Percentiles rank a stretch among this genome's conserved stretches.
Evolutionary conservation across 1,139 yeast species (phyloP).

Genomic region (Debaryomyces robertsiae): DNA sequence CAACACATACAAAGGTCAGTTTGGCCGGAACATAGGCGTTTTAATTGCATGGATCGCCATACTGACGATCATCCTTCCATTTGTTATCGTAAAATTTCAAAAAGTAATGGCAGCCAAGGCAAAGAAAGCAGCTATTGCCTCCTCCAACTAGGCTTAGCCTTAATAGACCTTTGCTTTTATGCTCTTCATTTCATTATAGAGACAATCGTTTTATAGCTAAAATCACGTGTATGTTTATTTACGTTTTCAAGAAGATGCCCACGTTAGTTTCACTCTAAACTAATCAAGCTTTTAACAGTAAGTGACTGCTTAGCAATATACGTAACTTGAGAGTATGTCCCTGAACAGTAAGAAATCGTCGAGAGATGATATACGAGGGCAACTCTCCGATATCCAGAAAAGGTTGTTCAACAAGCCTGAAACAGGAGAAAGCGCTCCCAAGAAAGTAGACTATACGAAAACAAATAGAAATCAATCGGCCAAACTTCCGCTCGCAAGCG

Average conservation of each 20-base stretch:
- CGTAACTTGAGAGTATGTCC: conserved; percentile 14
- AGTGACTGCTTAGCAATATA: background rate
- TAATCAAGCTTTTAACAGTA: too few relatives aligned
- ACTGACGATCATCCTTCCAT: conserved; percentile 40
- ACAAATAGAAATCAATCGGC: conserved; percentile 11
- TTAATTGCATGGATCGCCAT: conserved; percentile 38
- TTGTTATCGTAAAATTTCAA: conserved; percentile 35
- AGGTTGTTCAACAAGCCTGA: conserved; percentile 41
- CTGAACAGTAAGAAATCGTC: conserved; percentile 14
- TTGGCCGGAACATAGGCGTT: conserved; percentile 42
- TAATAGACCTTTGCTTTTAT: too few relatives aligned
- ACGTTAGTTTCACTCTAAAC: background rate
- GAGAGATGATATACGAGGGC: conserved; percentile 52
- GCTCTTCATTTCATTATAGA: too few relatives aligned
- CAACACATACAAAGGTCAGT: conserved; percentile 36
- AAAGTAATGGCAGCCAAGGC: conserved; percentile 27
- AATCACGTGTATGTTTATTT: conserved; percentile 6
- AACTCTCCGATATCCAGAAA: conserved; percentile 61
- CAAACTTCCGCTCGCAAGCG: conserved; percentile 4
- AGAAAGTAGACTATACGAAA: conserved; percentile 20
- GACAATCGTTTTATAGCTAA: background rate
- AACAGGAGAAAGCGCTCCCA: conserved; percentile 12
- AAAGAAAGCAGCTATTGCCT: conserved; percentile 3
- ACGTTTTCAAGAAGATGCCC: conserved; percentile 2
- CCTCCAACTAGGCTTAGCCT: background rate